Evolutionary conservation across 2,329 filamentous ascomycete genomes (phyloP), one percentile per base, ranked within the genome.

Genomic region (Aureobasidium melanogenum): DNA sequence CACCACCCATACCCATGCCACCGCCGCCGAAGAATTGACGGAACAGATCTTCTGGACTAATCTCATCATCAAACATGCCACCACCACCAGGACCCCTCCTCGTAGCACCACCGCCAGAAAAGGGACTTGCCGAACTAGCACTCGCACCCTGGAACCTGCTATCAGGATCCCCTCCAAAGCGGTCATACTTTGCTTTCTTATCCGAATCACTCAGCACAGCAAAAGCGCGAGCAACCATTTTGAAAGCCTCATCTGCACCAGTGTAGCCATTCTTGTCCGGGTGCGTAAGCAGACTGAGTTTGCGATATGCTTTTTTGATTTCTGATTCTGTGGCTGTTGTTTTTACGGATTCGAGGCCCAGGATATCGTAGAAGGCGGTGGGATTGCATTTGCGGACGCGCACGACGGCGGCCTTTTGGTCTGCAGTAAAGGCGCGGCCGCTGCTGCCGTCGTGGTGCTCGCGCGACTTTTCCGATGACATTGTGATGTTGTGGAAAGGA

Each of bases 181-280:
- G 84, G 75, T 99, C 94, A 72, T 82, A 99, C 74, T 89, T 91
- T 17, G 88, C 81, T 71, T 91, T 88, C 84, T 97, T 97, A 66
- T 97, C 93, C 70, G 91, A 84, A 73, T 99, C 94, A 64, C 91
- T 93, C 52, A 99, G 80, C 57, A 97, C 85, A 68, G 95, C 89
- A 73, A 99, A 99, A 17, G 94, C 94, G 68, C 91, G 84, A 70
- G 90, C 89, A 26, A 99, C 91, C 89, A 97, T 89, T 80, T 99
- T 99, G 79, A 99, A 99, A 34, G 94, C 94, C 78, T 99, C 94
- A 73, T 97, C 94, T 60, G 94, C 93, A 63, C 95, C 86, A 39
- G 93, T 87, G 73, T 97, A 92, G 55, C 92, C 92, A 81, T 99
- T 99, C 80, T 99, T 99, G 80, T 99, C 94, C 65, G 94, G 94